Percentiles rank a stretch among this genome's conserved stretches.
Conservation (phyloP, 108 stramenopile species). For the Parietichytrium sp. region DNA sequence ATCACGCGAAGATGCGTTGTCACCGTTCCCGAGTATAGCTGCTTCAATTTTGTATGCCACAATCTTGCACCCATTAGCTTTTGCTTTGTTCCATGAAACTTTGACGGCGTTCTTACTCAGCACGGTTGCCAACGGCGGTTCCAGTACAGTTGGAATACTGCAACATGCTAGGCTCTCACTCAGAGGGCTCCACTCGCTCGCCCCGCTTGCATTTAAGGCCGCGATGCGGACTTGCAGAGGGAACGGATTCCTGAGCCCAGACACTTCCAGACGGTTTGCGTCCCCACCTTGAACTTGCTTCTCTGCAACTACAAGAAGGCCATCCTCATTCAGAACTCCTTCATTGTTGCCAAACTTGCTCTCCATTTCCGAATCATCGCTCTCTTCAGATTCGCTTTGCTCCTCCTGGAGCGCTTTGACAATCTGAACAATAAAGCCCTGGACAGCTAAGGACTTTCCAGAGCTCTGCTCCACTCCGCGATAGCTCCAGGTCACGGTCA, state of each 20-base stretch:
- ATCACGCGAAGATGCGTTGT: background rate
- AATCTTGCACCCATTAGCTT: slow-evolving; percentile 10
- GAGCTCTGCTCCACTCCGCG: background rate
- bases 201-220: background rate
- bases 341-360: background rate
- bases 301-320: background rate
- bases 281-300: background rate
- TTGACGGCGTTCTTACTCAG: background rate
- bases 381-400: background rate
- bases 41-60: background rate
- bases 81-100: background rate
- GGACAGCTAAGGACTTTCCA: background rate
- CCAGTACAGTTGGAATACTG: background rate
- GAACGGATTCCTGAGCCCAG: background rate
- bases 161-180: background rate
- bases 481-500: background rate
- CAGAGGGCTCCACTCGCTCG: background rate
- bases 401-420: background rate
- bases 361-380: background rate
- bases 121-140: background rate
- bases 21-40: background rate
- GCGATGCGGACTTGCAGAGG: background rate
- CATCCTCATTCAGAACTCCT: background rate
- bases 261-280: background rate
- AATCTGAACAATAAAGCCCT: background rate